These are phyloP conservation scores for Phytopythium boreale DNA, from an alignment of 352 stramenopile genomes.

Conservation along the genomic window DNA sequence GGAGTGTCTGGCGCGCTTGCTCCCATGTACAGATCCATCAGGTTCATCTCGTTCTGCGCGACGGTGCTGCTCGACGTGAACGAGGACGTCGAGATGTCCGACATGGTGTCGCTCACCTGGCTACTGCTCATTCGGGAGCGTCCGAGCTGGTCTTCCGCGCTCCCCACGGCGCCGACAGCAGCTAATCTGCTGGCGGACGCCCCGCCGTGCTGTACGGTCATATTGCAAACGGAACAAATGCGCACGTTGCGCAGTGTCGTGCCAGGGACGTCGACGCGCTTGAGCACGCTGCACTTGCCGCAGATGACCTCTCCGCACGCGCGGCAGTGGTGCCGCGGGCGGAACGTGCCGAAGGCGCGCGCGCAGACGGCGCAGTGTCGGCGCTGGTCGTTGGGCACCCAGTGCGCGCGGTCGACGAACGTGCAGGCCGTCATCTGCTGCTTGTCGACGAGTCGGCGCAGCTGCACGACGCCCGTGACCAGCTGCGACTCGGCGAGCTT, in stretches of 20 bases:
- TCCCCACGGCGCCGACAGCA: conserved; percentile 7
- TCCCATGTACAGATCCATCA: conserved; percentile 80
- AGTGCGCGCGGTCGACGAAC: conserved; percentile 81
- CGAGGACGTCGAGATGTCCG: conserved; percentile 73
- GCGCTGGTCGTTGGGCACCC: conserved; percentile 75
- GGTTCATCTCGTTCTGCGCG: conserved; percentile 83
- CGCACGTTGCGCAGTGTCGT: conserved; percentile 81
- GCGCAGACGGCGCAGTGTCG: conserved; percentile 74
- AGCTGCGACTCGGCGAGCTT: conserved; percentile 83
- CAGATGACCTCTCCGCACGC: conserved; percentile 89
- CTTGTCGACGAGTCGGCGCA: conserved; percentile 80
- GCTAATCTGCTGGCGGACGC: background rate
- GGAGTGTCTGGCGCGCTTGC: conserved; percentile 55
- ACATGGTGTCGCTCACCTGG: conserved; percentile 49
- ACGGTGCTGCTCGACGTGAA: conserved; percentile 77
- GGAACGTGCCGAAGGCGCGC: conserved; percentile 72
- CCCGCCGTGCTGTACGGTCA: conserved; percentile 69
- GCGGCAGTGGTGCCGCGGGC: conserved; percentile 80
- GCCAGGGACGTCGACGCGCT: conserved; percentile 75
- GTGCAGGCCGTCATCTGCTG: conserved; percentile 85
- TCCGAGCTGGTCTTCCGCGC: background rate
- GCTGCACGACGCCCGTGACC: conserved; percentile 72
- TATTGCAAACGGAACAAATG: conserved; percentile 84
- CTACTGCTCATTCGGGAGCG: background rate
- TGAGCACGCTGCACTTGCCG: conserved; percentile 83